Evolutionary conservation across 192 early-diverging fungal genomes (phyloP).

Genomic region (Geosiphon pyriformis): DNA sequence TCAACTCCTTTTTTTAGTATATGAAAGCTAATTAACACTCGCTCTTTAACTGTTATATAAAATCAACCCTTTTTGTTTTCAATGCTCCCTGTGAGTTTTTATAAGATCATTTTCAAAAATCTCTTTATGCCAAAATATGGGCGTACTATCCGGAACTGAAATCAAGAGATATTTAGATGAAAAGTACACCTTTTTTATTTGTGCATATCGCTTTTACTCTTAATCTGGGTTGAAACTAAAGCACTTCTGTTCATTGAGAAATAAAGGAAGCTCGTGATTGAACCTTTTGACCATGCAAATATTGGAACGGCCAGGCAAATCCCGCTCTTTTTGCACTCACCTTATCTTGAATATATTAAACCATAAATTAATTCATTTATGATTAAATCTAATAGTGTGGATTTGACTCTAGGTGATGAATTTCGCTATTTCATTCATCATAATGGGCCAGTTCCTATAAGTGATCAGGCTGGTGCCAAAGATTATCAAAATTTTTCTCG

Average conservation of each 20-base stretch:
- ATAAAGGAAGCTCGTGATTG: slow-evolving; percentile 20
- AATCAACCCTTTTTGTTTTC: too few species aligned
- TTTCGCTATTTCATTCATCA: slow-evolving; percentile 24
- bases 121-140: too few species aligned
- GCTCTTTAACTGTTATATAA: too few species aligned
- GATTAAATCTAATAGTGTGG: slow-evolving; percentile 1
- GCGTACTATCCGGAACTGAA: slow-evolving; percentile 16
- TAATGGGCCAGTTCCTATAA: slow-evolving; percentile 21
- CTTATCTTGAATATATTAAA: background rate
- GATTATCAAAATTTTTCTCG: slow-evolving; percentile 23
- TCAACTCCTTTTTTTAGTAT: too few species aligned
- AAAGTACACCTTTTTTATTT: background rate
- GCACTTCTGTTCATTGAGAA: background rate
- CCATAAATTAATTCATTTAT: background rate
- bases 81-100: too few species aligned
- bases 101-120: too few species aligned
- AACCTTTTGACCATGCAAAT: slow-evolving; percentile 5
- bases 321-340: too few species aligned
- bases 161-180: slow-evolving; percentile 18
- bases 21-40: too few species aligned
- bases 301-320: slow-evolving; percentile 21
- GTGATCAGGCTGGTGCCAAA: slow-evolving; percentile 19
- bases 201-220: background rate
- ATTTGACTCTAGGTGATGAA: slow-evolving; percentile 19
- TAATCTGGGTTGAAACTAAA: background rate